Base-by-base conservation (phyloP, 495 filamentous ascomycete species). In the Xylaria sp. region DNA sequence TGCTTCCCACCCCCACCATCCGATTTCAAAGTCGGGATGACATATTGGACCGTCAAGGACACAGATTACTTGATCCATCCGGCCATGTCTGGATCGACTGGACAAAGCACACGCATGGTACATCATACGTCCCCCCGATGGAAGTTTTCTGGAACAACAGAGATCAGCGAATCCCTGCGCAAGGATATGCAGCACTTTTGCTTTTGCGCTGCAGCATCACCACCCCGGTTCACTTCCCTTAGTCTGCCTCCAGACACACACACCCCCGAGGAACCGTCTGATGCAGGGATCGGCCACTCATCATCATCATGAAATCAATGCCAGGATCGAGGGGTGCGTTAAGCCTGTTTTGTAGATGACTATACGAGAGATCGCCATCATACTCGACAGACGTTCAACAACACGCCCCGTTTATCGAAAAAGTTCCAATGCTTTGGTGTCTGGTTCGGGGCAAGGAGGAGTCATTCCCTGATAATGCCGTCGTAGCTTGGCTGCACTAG, bases 131-230 rank as follows among this genome's bases (percentile, higher is more conserved):
- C 33, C 43, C 64, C 64, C 55, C 31, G 53, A 69, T 69, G 43
- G 67, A 69, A 69, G 53, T 61, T 69, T 69, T 69, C 67, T 48
- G 55, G 67, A 59, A 69, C 67, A 61, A 11, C 43, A 58, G 40
- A 48, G 67, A 69, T 62, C 57, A 17, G 31, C 44, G 15, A 69
- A 69, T 62, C 57, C 55, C 67, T 50, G 57, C 67, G 43, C 40
- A 48, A 61, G 46, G 65, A 46, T 58, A 33, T 53, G 64, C 29
- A 29, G 44, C 29, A 17, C 33, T 41, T 67, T 67, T 67, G 48
- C 46, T 67, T 41, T 67, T 53, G 24, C 19, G 61, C 61, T 48
- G 61, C 61, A 46, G 17, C 44, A 52, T 66, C 29, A 50, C 46
- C 40, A 53, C 31, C 64, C 48, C 21, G 48, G 64, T 67, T 43